Evolutionary conservation across 495 filamentous ascomycete species (phyloP), one percentile per base, ranked within the genome.

Genomic region (Aspergillus indologenus): DNA sequence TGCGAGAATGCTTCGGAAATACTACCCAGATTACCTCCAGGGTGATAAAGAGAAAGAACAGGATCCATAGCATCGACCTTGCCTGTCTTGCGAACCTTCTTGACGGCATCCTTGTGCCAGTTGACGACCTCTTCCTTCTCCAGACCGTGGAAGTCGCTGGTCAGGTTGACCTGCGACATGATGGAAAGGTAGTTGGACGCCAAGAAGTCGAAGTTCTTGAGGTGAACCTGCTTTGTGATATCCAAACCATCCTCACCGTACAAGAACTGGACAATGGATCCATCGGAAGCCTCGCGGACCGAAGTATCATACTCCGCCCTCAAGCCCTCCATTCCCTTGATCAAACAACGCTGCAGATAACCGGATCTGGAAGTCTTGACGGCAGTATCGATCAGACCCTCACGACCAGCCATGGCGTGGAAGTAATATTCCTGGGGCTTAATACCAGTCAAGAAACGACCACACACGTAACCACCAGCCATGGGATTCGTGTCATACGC

Each of bases 361-460:
- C 95, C 95, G 42, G 92, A 97, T 63, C 93, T 84, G 42, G 92
- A 93, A 5, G 95, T 99, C 78, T 99, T 99, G 64, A 99, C 95
- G 57, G 95, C 95, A 44, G 95, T 99, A 83, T 99, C 95, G 75
- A 99, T 98, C 64, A 99, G 79, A 79, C 95, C 95, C 79, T 99
- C 95, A 74, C 95, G 85, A 69, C 95, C 95, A 65, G 93, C 93
- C 95, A 99, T 99, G 68, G 93, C 90, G 84, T 99, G 95, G 83
- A 99, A 99, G 75, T 90, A 99, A 72, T 95, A 98, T 71, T 98
- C 95, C 70, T 99, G 95, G 23, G 95, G 95, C 57, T 93, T 86
- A 57, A 99, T 90, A 55, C 95, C 95, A 17, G 95, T 98, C 83
- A 99, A 90, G 83, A 98, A 99, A 69, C 95, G 92, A 71, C 96